Evolutionary conservation across 495 filamentous ascomycete genomes (phyloP), one percentile per base, ranked within the genome.

Genomic region (Penicillium argentinense): DNA sequence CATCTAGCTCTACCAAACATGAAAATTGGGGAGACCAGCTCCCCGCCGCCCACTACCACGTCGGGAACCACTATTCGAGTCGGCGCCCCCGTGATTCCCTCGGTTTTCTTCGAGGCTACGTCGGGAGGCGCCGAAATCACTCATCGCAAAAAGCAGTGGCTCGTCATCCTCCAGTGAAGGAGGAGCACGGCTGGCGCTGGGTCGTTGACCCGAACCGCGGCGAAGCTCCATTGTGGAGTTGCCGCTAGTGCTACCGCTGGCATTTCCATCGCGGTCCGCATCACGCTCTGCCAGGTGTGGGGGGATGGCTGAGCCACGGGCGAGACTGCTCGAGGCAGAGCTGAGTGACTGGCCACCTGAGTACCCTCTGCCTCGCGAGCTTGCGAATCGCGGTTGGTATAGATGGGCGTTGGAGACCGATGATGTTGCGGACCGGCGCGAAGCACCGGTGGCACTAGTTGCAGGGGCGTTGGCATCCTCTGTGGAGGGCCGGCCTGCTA

Each of bases 81-180:
- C 43, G 42, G 53, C 56, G 13, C 49, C 68, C 22, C 59, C 59
- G 42, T 69, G 71, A 16, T 71, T 75, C 14, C 75, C 70, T 42
- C 80, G 57, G 13, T 71, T 76, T 56, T 90, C 88, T 56, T 91
- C 89, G 13, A 90, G 65, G 53, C 89, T 91, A 43, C 86, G 76
- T 39, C 87, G 78, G 11, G 80, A 82, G 13, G 64, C 68, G 5
- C 81, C 85, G 48, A 93, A 80, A 56, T 96, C 89, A 45, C 86
- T 91, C 87, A 95, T 91, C 29, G 87, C 85, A 58, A 96, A 95
- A 13, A 95, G 67, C 8, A 96, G 66, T 19, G 86, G 86, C 64
- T 96, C 90, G 13, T 91, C 89, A 43, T 95, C 89, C 33, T 78
- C 73, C 22, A 66, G 60, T 9, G 69, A 64, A 22, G 71, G 64